These are phyloP conservation scores for Setaria viridis DNA, from an alignment of 202 grass and related monocot genomes.

Conservation along the genomic window DNA sequence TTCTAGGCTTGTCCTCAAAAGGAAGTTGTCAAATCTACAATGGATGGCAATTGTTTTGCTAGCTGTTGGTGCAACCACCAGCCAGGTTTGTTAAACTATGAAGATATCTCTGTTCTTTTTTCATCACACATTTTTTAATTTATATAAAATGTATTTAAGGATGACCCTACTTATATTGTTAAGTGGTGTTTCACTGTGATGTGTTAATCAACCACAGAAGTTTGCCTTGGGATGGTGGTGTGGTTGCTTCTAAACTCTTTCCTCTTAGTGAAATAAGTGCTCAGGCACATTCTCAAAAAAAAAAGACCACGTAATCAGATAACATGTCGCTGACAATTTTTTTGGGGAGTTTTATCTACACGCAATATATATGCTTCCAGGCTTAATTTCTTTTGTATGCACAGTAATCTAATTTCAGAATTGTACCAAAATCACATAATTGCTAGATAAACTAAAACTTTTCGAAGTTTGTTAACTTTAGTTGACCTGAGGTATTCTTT, in stretches of 20 bases:
- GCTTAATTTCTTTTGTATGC: neutral
- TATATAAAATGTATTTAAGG: conserved; percentile 8
- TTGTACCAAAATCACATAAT: neutral
- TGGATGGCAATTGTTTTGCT: conserved; percentile 93
- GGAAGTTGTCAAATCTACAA: conserved; percentile 82
- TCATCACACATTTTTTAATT: neutral
- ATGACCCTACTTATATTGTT: neutral
- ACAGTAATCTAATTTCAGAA: conserved; percentile 10
- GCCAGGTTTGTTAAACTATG: conserved; percentile 65
- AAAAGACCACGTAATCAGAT: too few relatives aligned
- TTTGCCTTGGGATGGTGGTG: too few relatives aligned
- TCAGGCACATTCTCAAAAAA: too few relatives aligned
- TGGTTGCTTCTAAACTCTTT: too few relatives aligned
- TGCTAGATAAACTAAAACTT: neutral
- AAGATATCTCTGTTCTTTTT: conserved; percentile 17
- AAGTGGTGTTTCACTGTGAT: conserved; percentile 9
- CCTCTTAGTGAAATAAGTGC: too few relatives aligned
- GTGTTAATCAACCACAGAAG: neutral
- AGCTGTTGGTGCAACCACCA: conserved; percentile 88
- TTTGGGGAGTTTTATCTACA: neutral
- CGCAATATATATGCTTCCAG: neutral
- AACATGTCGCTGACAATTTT: too few relatives aligned
- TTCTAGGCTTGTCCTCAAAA: conserved; percentile 75
- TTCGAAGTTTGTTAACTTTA: neutral
- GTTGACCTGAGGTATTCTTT: neutral